Evolutionary conservation across 164 flowering plant species (phyloP), one percentile per base, ranked within the genome.

Genomic region (Sedum album): DNA sequence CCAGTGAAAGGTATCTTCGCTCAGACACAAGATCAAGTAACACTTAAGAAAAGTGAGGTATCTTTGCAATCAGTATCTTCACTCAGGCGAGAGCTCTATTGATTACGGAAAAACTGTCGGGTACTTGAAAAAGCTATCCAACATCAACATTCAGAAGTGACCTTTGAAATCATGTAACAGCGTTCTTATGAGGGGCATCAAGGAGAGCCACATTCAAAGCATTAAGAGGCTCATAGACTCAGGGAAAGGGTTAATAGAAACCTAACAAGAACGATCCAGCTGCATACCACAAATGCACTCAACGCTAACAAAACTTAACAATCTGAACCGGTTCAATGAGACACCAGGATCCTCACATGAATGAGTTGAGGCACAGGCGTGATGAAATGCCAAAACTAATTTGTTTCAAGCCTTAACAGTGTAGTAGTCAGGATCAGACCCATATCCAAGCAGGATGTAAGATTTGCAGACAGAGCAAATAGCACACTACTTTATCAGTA

Each of bases 141-240:
- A 78, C 84, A 77, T 76, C 60, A 76, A 68, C 69, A 68, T 75
- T 69, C 72, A 66, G 44, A 21, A 49, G 70, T 64, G 70, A 62
- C 28, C 64, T 66, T 25, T 41, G 11, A 3, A 70, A 68, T 66
- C 75, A 72, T 65, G 70, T 60, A 77, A 65, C 70, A 66, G 60
- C 63, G 72, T 26, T 53, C 60, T 69, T 63, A 41, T 66, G 84
- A 79, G 71, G 80, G 83, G 74, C 61, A 38, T 72, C 79, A 81
- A 72, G 75, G 72, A 74, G 68, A 75, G 82, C 82, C 78, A 82
- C 85, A 81, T 83, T 84, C 21, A 72, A 31, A 25, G 69, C 44
- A 36, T 67, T 71, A 53, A 60, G 73, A 44, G 65, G 65, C 73
- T 46, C 75, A 64, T 44, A 26, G 33, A 69, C 71, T 71, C 66